phyloP scores from a whole-genome alignment of 192 early-diverging fungal species.

The Thoreauomyces humboldtii region DNA sequence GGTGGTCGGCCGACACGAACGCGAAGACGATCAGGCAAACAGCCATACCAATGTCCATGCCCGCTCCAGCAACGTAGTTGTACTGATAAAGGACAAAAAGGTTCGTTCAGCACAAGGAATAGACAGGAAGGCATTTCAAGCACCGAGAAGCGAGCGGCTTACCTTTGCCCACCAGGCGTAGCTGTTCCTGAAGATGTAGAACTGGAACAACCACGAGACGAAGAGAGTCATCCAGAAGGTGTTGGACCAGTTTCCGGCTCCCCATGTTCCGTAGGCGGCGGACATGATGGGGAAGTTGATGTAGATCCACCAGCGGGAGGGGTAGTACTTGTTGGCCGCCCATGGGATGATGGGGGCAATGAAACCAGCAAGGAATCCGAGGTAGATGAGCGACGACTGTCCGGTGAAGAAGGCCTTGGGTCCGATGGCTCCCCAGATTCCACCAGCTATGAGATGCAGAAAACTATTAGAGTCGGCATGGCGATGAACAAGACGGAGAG shows the following conservation, averaged over 20 bases:
- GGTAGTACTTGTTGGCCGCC: slow-evolving; percentile 41
- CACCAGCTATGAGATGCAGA: no score
- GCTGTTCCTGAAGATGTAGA: slow-evolving; percentile 47
- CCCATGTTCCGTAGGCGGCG: slow-evolving; percentile 7
- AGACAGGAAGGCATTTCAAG: no score
- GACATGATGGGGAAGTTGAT: slow-evolving; percentile 53
- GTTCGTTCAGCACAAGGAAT: not conserved
- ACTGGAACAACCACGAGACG: slow-evolving; percentile 44
- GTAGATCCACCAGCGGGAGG: slow-evolving; percentile 24
- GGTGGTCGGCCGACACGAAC: slow-evolving; percentile 5
- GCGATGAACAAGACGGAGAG: no score
- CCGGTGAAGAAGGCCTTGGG: slow-evolving; percentile 61
- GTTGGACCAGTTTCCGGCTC: not conserved
- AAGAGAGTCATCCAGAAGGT: slow-evolving; percentile 35
- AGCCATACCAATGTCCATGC: slow-evolving; percentile 57
- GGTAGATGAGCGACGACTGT: slow-evolving; percentile 22
- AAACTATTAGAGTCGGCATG: no score
- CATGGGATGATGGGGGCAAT: slow-evolving; percentile 39
- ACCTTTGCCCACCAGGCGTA: slow-evolving; percentile 50
- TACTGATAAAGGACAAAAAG: slow-evolving; percentile 32
- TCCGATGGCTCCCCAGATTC: slow-evolving; percentile 77
- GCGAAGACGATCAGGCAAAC: slow-evolving; percentile 21
- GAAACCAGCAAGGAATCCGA: slow-evolving; percentile 36
- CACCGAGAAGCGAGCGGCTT: no score
- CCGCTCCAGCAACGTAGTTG: slow-evolving; percentile 67